A percentile compares a stretch with the other conserved stretches of the same genome.
Conservation (phyloP, 805 yeast species). For the Saturnispora hagleri region DNA sequence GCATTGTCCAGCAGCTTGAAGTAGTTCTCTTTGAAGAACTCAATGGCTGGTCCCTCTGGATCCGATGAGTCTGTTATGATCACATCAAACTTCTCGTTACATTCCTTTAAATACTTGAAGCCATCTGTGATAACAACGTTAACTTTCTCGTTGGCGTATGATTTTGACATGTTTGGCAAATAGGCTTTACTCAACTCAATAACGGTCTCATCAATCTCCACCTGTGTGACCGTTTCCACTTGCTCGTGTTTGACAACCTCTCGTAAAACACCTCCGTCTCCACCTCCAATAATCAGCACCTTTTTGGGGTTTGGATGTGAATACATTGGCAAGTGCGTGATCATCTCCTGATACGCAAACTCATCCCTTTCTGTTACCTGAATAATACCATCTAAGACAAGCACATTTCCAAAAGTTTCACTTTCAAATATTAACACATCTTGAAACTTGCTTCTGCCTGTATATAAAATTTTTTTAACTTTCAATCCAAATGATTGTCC, state of each 20-base stretch:
- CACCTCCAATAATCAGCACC: slow-evolving; percentile 95
- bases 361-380: slow-evolving; percentile 92
- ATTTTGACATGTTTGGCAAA: slow-evolving; percentile 67
- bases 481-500: slow-evolving; percentile 76
- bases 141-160: slow-evolving; percentile 56
- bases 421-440: slow-evolving; percentile 76
- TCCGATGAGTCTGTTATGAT: slow-evolving; percentile 89
- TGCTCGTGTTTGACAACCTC: slow-evolving; percentile 84
- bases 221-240: slow-evolving; percentile 82
- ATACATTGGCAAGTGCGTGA: slow-evolving; percentile 73
- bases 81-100: slow-evolving; percentile 55
- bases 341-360: slow-evolving; percentile 90
- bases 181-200: slow-evolving; percentile 62
- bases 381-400: slow-evolving; percentile 81
- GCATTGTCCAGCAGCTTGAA: slow-evolving; percentile 60
- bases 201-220: slow-evolving; percentile 87
- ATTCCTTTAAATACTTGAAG: slow-evolving; percentile 55
- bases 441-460: slow-evolving; percentile 62
- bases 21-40: slow-evolving; percentile 71
- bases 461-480: slow-evolving; percentile 57
- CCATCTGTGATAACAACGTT: slow-evolving; percentile 72
- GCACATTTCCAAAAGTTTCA: slow-evolving; percentile 71
- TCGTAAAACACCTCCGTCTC: slow-evolving; percentile 97
- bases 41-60: slow-evolving; percentile 91
- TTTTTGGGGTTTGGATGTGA: slow-evolving; percentile 74